A percentile compares a stretch with the other conserved stretches of the same genome.
phyloP scores from a whole-genome alignment of 805 yeast species.

The Yamadazyma ubonensis region DNA sequence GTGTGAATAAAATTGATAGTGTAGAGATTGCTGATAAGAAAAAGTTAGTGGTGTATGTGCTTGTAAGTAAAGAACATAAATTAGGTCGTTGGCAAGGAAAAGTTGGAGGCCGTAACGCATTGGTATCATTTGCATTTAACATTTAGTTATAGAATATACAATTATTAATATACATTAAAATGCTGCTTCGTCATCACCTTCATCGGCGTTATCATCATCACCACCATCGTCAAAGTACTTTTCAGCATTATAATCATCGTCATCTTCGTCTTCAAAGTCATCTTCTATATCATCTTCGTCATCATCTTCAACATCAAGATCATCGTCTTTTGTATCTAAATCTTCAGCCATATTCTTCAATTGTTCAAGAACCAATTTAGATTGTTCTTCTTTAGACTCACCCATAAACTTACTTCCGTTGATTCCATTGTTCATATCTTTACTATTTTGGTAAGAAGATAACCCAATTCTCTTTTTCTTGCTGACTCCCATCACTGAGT shows the following conservation, averaged over 20 bases:
- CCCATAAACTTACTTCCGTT: constrained; percentile 6
- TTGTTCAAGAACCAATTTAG: constrained; percentile 44
- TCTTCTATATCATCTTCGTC: constrained; percentile 63
- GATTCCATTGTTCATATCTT: constrained; percentile 21
- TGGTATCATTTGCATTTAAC: constrained; percentile 40
- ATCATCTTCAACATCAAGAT: constrained; percentile 54
- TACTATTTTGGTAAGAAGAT: constrained; percentile 35
- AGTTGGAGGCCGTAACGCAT: constrained; percentile 66
- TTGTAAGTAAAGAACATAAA: constrained; percentile 81
- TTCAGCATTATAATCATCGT: constrained; percentile 78
- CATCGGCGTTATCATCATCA: constrained; percentile 55
- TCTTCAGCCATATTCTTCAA: constrained; percentile 49
- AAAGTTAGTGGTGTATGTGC: constrained; percentile 53
- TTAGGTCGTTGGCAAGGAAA: constrained; percentile 82
- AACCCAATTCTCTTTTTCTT: constrained; percentile 50
- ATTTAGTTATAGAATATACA: no score
- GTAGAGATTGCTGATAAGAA: constrained; percentile 54
- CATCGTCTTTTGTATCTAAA: constrained; percentile 68
- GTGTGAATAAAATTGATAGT: constrained; percentile 61
- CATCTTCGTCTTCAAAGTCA: constrained; percentile 71
- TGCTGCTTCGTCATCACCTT: constrained; percentile 68
- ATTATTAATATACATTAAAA: constrained; percentile 33
- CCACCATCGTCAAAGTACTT: constrained; percentile 75
- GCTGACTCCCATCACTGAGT: constrained; percentile 64
- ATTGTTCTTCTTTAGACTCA: constrained; percentile 32